These are phyloP conservation scores for Globisporangium alternatum DNA, from an alignment of 352 stramenopile species.

Conservation along the genomic window DNA sequence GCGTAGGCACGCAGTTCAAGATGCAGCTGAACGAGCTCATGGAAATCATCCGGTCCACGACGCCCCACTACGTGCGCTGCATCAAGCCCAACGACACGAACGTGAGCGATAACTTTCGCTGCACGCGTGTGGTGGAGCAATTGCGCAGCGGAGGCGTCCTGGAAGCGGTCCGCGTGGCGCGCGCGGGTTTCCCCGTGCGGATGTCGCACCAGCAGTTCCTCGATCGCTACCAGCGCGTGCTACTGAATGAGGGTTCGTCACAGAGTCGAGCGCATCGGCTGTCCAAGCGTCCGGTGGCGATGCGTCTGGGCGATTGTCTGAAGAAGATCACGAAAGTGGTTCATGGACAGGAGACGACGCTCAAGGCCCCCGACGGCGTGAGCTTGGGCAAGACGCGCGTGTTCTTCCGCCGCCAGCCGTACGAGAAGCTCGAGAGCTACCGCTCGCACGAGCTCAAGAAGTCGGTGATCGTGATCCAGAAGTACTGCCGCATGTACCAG, in stretches of 20 bases:
- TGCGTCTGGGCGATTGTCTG: constrained; percentile 27
- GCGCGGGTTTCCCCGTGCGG: constrained; percentile 81
- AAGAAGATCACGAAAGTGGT: constrained; percentile 23
- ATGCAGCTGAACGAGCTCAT: constrained; percentile 94
- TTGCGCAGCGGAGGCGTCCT: constrained; percentile 84
- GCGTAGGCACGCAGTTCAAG: constrained; percentile 92
- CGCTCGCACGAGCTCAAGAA: constrained; percentile 26
- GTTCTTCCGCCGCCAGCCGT: constrained; percentile 93
- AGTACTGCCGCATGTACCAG: constrained; percentile 42
- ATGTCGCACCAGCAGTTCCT: constrained; percentile 81
- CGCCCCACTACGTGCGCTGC: constrained; percentile 98
- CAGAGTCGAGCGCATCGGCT: background rate
- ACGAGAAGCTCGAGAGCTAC: constrained; percentile 90
- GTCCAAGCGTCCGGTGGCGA: constrained; percentile 12
- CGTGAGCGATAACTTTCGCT: constrained; percentile 69
- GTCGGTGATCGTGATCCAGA: constrained; percentile 53
- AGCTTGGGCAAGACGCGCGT: constrained; percentile 90
- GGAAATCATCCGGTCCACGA: constrained; percentile 90
- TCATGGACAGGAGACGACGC: constrained; percentile 24
- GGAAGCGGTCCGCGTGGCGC: constrained; percentile 83
- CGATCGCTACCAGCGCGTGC: constrained; percentile 54
- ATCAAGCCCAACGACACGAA: constrained; percentile 97
- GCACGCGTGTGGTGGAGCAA: constrained; percentile 74
- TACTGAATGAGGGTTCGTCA: constrained; percentile 22
- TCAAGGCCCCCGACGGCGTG: constrained; percentile 38